Conservation (phyloP, 805 yeast species). For the Priceomyces medius region DNA sequence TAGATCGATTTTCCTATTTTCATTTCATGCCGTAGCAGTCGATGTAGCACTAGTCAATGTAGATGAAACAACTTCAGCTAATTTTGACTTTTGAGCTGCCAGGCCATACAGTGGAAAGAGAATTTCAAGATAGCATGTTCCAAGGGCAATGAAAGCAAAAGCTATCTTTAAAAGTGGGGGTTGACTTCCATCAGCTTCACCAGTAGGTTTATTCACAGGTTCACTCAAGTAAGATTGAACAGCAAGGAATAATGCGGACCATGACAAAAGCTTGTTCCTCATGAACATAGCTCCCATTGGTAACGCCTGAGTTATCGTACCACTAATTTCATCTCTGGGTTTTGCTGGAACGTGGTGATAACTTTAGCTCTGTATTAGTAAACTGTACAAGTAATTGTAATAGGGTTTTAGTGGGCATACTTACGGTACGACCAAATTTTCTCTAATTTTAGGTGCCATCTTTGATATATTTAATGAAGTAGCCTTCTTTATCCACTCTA, state of each 20-base stretch:
- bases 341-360: slow-evolving; percentile 51
- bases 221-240: slow-evolving; percentile 48
- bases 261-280: slow-evolving; percentile 54
- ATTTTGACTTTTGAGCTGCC: slow-evolving; percentile 22
- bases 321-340: slow-evolving; percentile 44
- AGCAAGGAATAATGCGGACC: slow-evolving; percentile 55
- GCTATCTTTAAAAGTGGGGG: slow-evolving; percentile 47
- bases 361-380: slow-evolving; percentile 20
- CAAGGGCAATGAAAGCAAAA: slow-evolving; percentile 47
- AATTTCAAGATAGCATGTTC: slow-evolving; percentile 55
- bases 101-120: slow-evolving; percentile 45
- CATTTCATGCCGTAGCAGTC: too few relatives aligned
- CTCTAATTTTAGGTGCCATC: slow-evolving; percentile 29
- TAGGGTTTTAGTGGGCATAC: slow-evolving; percentile 12
- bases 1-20: too few relatives aligned
- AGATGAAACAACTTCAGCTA: slow-evolving; percentile 21
- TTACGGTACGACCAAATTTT: slow-evolving; percentile 35
- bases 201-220: slow-evolving; percentile 34
- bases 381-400: too few relatives aligned
- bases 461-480: background rate
- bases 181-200: slow-evolving; percentile 26
- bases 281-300: slow-evolving; percentile 72
- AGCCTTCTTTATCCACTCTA: slow-evolving; percentile 1
- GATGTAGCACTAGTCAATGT: slow-evolving; percentile 12
- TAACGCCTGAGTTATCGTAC: slow-evolving; percentile 53